Evolutionary conservation across 2,329 filamentous ascomycete genomes (phyloP).

Genomic region (Fusarium sp.): DNA sequence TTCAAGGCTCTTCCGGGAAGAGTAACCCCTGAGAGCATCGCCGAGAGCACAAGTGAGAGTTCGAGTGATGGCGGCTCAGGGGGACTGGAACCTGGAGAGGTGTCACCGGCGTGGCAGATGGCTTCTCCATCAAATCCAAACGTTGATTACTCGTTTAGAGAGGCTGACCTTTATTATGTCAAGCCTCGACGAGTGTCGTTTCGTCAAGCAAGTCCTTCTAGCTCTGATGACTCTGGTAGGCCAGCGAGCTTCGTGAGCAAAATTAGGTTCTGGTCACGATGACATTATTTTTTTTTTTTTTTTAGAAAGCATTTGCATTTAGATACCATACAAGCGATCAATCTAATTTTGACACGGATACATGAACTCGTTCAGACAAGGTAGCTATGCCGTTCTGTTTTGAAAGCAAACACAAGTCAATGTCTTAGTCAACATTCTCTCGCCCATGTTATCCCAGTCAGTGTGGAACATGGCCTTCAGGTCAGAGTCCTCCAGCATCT

Average conservation of each 20-base stretch:
- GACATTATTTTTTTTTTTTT: too few relatives aligned
- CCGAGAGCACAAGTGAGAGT: neutral
- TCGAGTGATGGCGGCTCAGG: conserved; percentile 10
- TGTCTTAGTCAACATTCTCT: neutral
- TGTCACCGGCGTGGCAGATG: conserved; percentile 15
- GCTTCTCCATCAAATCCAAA: conserved; percentile 33
- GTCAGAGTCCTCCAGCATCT: too few relatives aligned
- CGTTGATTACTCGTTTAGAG: conserved; percentile 53
- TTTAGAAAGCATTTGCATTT: neutral
- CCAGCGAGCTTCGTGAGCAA: conserved; percentile 1
- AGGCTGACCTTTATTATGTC: conserved; percentile 51
- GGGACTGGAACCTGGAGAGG: neutral
- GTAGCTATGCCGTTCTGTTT: neutral
- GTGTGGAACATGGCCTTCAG: too few relatives aligned
- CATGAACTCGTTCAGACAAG: neutral
- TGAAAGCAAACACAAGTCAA: neutral
- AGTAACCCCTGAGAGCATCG: neutral
- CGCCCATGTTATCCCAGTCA: neutral
- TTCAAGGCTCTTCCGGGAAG: conserved; percentile 3
- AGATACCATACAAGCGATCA: neutral
- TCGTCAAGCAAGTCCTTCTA: neutral
- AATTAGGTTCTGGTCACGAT: conserved; percentile 33
- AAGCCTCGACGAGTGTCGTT: conserved; percentile 37
- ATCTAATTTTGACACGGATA: neutral
- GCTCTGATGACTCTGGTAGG: neutral